Conservation (phyloP, 495 filamentous ascomycete genomes). For the Barbatosphaeria neglecta region DNA sequence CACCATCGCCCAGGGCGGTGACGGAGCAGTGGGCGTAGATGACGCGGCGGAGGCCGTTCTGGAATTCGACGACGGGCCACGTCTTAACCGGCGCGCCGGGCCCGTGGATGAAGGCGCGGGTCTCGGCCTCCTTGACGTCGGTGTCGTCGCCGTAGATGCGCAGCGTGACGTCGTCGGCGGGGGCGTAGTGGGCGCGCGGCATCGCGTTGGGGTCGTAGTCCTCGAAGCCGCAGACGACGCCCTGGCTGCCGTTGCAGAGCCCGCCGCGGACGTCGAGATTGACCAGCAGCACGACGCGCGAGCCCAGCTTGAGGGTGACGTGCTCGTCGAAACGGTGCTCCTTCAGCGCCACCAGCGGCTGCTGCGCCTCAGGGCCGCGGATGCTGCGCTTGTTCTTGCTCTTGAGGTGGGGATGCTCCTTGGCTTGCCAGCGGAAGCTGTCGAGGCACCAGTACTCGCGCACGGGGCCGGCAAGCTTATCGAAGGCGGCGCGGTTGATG, state of each 20-base stretch:
- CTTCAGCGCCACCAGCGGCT: constrained; percentile 43
- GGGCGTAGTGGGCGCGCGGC: constrained; percentile 19
- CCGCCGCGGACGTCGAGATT: constrained; percentile 64
- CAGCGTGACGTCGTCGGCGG: constrained; percentile 5
- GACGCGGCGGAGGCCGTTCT: constrained; percentile 19
- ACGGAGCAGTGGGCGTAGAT: constrained; percentile 39
- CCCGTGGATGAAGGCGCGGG: constrained; percentile 17
- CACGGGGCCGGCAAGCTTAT: constrained; percentile 17
- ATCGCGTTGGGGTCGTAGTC: constrained; percentile 46
- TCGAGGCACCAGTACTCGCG: constrained; percentile 61
- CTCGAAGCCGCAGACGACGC: constrained; percentile 69
- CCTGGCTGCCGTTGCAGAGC: constrained; percentile 85
- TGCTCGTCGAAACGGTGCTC: constrained; percentile 40
- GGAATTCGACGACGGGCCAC: constrained; percentile 74
- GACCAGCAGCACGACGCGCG: constrained; percentile 88
- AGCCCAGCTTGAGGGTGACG: constrained; percentile 69
- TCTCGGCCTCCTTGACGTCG: constrained; percentile 25
- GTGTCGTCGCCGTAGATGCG: constrained; percentile 22
- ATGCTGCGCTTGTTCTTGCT: constrained; percentile 49
- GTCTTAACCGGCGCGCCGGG: constrained; percentile 10
- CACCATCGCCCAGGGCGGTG: constrained; percentile 30
- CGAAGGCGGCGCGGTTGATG: constrained; percentile 27
- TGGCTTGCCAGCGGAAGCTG: constrained; percentile 45
- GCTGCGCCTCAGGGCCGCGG: constrained; percentile 29
- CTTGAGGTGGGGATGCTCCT: constrained; percentile 48